A percentile compares a stretch with the other conserved stretches of the same genome.
Conservation (phyloP, 192 early-diverging fungal genomes). For the Ramicandelaber brevisporus region DNA sequence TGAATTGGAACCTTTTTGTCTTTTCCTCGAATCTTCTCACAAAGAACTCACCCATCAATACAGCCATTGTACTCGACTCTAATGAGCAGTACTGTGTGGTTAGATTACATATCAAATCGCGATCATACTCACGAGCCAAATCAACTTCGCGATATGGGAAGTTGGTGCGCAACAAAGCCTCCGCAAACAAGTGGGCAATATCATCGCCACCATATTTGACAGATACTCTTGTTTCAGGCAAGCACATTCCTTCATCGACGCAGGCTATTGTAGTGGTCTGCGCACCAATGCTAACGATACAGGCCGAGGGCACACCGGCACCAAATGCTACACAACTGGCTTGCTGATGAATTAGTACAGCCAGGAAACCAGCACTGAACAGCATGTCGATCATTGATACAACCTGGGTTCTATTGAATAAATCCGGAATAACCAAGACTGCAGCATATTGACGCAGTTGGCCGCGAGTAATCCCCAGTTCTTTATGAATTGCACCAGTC, state of each 20-base stretch:
- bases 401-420: constrained; percentile 35
- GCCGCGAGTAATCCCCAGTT: constrained; percentile 31
- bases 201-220: constrained; percentile 73
- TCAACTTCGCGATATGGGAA: constrained; percentile 54
- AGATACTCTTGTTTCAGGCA: constrained; percentile 34
- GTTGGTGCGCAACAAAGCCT: constrained; percentile 27
- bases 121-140: constrained; percentile 34
- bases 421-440: constrained; percentile 58
- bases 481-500: constrained; percentile 34
- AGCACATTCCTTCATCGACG: constrained; percentile 61
- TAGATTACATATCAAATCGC: constrained; percentile 49
- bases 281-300: constrained; percentile 79
- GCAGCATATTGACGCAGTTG: constrained; percentile 35
- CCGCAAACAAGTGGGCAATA: constrained; percentile 46
- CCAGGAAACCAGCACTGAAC: constrained; percentile 49
- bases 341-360: constrained; percentile 51
- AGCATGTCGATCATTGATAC: constrained; percentile 34
- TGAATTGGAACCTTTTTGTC: constrained; percentile 52
- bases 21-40: constrained; percentile 40
- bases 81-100: constrained; percentile 68
- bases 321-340: constrained; percentile 64
- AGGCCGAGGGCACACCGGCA: constrained; percentile 60
- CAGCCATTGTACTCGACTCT: constrained; percentile 58
- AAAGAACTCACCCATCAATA: constrained; percentile 59
- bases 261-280: constrained; percentile 63